phyloP scores from a whole-genome alignment of 164 flowering plant genomes.

The Taxillus chinensis region DNA sequence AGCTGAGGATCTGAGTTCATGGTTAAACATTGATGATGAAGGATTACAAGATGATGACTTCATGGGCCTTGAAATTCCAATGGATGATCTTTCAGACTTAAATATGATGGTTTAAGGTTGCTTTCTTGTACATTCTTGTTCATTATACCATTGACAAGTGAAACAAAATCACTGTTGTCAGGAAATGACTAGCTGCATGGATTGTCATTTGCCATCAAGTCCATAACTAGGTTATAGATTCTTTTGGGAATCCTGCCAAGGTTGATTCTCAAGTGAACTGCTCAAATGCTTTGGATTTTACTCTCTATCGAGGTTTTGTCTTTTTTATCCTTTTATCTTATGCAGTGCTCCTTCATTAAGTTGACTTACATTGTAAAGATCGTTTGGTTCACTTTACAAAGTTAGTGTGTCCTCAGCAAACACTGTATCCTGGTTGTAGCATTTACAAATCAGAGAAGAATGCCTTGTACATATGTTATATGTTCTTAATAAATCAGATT shows the following conservation, averaged over 20 bases:
- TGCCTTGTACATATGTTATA: slow-evolving; percentile 50
- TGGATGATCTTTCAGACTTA: slow-evolving; percentile 75
- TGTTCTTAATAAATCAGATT: slow-evolving; percentile 30
- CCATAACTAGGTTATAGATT: slow-evolving; percentile 47
- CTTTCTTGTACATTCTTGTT: slow-evolving; percentile 51
- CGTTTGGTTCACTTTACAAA: neutral
- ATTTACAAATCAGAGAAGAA: slow-evolving; percentile 35
- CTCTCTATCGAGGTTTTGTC: slow-evolving; percentile 21
- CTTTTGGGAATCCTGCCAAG: slow-evolving; percentile 29
- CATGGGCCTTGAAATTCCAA: slow-evolving; percentile 71
- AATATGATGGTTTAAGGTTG: slow-evolving; percentile 66
- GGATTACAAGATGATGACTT: slow-evolving; percentile 50
- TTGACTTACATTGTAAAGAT: slow-evolving; percentile 17
- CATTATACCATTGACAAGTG: slow-evolving; percentile 34
- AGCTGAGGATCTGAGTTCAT: slow-evolving; percentile 52
- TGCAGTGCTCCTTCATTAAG: slow-evolving; percentile 25
- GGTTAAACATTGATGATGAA: slow-evolving; percentile 64
- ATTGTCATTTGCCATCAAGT: slow-evolving; percentile 20
- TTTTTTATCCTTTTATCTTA: slow-evolving; percentile 36
- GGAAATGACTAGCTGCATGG: slow-evolving; percentile 27
- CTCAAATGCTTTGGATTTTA: slow-evolving; percentile 22
- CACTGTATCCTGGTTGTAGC: slow-evolving; percentile 34
- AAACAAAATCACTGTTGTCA: slow-evolving; percentile 15
- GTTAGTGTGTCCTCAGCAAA: slow-evolving; percentile 17
- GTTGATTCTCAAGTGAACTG: slow-evolving; percentile 27